Percentiles rank a stretch among this genome's conserved stretches.
Conservation (phyloP, 2,329 filamentous ascomycete genomes). For the Clonostachys chloroleuca region DNA sequence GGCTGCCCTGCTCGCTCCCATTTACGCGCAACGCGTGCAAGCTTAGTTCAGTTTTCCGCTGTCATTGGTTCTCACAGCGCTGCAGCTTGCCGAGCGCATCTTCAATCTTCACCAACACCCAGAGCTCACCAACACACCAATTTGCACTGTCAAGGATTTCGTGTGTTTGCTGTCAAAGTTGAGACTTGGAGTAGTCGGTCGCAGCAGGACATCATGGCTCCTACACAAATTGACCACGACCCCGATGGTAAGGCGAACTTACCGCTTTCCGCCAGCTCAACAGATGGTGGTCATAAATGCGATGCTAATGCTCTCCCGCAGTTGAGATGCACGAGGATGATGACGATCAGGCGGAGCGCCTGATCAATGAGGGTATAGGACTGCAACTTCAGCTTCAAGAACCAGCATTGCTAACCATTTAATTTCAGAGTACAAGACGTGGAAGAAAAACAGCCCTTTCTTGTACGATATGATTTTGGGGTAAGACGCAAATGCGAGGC, state of each 20-base stretch:
- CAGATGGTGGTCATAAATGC: background rate
- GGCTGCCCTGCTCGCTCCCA: background rate
- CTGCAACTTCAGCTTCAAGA: background rate
- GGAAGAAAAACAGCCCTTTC: constrained; percentile 99
- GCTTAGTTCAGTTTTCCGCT: constrained; percentile 1
- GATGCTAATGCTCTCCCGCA: constrained; percentile 5
- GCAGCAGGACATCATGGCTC: constrained; percentile 19
- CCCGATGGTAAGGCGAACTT: constrained; percentile 21
- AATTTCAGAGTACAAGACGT: constrained; percentile 88
- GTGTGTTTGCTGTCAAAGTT: background rate
- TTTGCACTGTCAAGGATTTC: background rate
- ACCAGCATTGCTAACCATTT: background rate
- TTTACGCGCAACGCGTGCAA: constrained; percentile 6
- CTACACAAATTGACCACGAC: constrained; percentile 27
- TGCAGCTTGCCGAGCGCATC: no score
- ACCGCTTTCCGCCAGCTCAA: background rate
- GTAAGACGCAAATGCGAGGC: constrained; percentile 25
- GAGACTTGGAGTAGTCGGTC: background rate
- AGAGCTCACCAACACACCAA: background rate
- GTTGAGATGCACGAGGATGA: constrained; percentile 60
- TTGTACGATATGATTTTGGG: constrained; percentile 97
- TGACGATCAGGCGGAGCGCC: constrained; percentile 71
- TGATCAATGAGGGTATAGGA: constrained; percentile 80
- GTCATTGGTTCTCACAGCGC: no score
- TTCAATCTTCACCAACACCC: background rate